Evolutionary conservation across 805 yeast genomes (phyloP).

Genomic region (Myxozyma monticola): DNA sequence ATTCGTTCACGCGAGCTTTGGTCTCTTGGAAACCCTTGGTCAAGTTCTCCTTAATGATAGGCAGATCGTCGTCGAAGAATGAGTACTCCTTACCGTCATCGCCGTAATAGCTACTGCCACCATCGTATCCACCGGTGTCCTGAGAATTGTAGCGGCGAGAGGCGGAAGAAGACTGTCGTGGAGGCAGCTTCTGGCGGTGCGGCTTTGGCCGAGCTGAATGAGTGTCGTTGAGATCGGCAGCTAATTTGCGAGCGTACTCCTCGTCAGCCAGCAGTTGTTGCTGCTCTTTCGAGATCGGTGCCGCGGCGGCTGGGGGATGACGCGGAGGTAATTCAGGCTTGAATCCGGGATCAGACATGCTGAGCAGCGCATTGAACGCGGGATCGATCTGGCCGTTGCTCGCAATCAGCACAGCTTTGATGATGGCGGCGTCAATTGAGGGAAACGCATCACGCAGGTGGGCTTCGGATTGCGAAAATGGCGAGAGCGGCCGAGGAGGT

Average conservation of each 20-base stretch:
- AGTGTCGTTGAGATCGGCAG: conserved; percentile 37
- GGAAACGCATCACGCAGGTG: conserved; percentile 89
- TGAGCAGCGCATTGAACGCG: conserved; percentile 85
- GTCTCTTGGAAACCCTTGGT: conserved; percentile 81
- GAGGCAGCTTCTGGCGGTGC: conserved; percentile 3
- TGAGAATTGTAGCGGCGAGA: conserved; percentile 14
- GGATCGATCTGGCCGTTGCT: conserved; percentile 76
- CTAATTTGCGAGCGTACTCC: conserved; percentile 74
- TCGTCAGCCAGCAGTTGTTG: conserved; percentile 73
- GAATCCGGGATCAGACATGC: conserved; percentile 55
- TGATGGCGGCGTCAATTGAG: conserved; percentile 61
- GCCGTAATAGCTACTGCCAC: conserved; percentile 8
- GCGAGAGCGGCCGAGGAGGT: conserved; percentile 65
- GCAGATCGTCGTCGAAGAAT: conserved; percentile 42
- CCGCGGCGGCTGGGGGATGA: conserved; percentile 29
- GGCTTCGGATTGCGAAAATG: conserved; percentile 52
- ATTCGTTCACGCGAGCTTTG: conserved; percentile 66
- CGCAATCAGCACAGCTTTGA: conserved; percentile 82
- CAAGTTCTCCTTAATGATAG: conserved; percentile 64
- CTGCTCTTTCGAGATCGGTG: conserved; percentile 24
- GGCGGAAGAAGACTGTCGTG: conserved; percentile 13
- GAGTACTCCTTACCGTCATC: conserved; percentile 27
- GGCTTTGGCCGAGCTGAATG: not conserved
- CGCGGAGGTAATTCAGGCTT: conserved; percentile 30
- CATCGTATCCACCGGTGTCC: conserved; percentile 4